Evolutionary conservation across 345 rosid genomes (phyloP).

Genomic region (Eucalyptus tenuipes): DNA sequence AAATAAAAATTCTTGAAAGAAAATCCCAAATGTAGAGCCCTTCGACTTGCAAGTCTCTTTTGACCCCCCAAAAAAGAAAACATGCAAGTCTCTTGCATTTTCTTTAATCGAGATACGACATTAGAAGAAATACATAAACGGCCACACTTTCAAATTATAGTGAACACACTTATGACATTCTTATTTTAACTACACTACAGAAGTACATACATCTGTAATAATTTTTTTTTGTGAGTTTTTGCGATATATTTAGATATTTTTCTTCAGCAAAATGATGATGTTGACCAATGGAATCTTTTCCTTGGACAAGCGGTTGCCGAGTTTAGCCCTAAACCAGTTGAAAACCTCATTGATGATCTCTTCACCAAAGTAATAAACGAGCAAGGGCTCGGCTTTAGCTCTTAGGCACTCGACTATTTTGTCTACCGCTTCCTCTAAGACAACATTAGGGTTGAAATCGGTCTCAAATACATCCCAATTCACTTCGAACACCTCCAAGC

Average conservation of each 20-base stretch:
- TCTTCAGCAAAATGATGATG: background rate
- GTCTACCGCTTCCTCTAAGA: constrained; percentile 6
- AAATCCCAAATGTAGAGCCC: background rate
- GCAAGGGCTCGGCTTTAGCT: constrained; percentile 46
- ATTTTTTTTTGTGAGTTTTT: background rate
- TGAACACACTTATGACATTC: background rate
- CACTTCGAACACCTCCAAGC: constrained; percentile 16
- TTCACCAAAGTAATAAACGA: constrained; percentile 25
- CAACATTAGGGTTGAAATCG: background rate
- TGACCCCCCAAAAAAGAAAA: too few species aligned
- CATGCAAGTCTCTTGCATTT: background rate
- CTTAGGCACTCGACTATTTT: constrained; percentile 21
- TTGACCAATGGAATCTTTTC: background rate
- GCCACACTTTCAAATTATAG: background rate
- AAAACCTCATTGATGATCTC: constrained; percentile 9
- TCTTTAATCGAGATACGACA: background rate
- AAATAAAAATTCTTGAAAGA: background rate
- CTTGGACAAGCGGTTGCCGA: background rate
- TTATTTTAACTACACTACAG: background rate
- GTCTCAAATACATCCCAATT: constrained; percentile 12
- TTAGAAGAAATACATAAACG: background rate
- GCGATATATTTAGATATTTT: background rate
- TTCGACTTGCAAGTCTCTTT: too few species aligned
- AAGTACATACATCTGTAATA: background rate
- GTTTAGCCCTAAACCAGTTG: background rate